A percentile compares a stretch with the other conserved stretches of the same genome.
phyloP scores from a whole-genome alignment of 306 rosid genomes.

The Psophocarpus tetragonolobus region DNA sequence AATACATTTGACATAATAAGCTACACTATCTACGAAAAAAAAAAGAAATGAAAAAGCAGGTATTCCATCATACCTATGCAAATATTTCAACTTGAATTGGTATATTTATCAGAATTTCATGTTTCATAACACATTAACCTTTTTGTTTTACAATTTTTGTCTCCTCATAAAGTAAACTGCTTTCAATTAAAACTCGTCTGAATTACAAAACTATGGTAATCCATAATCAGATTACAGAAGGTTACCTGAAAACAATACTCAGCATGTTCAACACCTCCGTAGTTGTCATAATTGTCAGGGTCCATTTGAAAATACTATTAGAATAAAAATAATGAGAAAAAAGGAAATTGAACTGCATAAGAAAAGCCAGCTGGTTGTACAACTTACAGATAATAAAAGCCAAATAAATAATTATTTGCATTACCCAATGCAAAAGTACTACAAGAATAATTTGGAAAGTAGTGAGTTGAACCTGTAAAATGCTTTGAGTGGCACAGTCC shows the following conservation, averaged over 20 bases:
- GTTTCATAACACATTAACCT: neutral
- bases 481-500: constrained; percentile 96
- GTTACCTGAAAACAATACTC: constrained; percentile 98
- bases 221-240: constrained; percentile 4
- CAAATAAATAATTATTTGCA: constrained; percentile 15
- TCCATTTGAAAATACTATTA: constrained; percentile 90
- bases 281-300: constrained; percentile 79
- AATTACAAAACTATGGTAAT: constrained; percentile 14
- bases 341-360: constrained; percentile 18
- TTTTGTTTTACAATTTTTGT: neutral
- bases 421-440: constrained; percentile 6
- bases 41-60: neutral
- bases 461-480: constrained; percentile 73
- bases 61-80: neutral
- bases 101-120: neutral
- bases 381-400: constrained; percentile 18
- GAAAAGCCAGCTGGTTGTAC: constrained; percentile 22
- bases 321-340: constrained; percentile 21
- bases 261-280: constrained; percentile 90
- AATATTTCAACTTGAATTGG: neutral
- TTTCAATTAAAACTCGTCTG: constrained; percentile 19
- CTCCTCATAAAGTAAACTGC: constrained; percentile 5
- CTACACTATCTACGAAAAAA: neutral
- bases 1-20: neutral
- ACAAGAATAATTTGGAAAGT: constrained; percentile 16